Evolutionary conservation across 352 stramenopile genomes (phyloP).

Genomic region (Globisporangium spiculum): DNA sequence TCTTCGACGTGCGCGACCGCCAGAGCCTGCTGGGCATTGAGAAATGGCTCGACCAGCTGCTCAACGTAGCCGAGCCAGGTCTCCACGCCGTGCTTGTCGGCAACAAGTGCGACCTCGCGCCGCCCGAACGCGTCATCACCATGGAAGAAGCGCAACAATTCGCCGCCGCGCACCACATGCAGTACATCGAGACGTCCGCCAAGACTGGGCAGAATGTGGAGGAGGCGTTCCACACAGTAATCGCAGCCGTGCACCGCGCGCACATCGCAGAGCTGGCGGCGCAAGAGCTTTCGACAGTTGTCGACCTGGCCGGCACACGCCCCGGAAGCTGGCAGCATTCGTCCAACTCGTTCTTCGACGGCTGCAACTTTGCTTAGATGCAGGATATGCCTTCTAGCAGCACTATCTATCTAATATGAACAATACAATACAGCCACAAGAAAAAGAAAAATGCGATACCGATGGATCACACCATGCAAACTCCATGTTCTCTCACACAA

Average conservation of each 20-base stretch:
- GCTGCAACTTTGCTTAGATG: constrained; percentile 9
- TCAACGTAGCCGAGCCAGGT: constrained; percentile 68
- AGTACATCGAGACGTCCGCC: constrained; percentile 78
- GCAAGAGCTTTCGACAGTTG: constrained; percentile 23
- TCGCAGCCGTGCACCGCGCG: constrained; percentile 53
- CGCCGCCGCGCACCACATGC: constrained; percentile 64
- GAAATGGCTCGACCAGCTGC: constrained; percentile 69
- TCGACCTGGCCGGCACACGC: constrained; percentile 29
- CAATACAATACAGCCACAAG: neutral
- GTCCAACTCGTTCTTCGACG: constrained; percentile 29
- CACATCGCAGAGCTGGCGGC: constrained; percentile 31
- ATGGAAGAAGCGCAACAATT: constrained; percentile 66
- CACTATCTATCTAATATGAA: constrained; percentile 2
- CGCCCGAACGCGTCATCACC: constrained; percentile 40
- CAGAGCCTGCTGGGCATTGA: constrained; percentile 53
- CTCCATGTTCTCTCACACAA: neutral
- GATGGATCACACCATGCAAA: neutral
- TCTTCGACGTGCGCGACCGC: constrained; percentile 72
- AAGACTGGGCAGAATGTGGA: constrained; percentile 71
- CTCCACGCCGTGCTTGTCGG: constrained; percentile 66
- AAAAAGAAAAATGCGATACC: neutral
- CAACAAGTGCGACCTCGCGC: constrained; percentile 69
- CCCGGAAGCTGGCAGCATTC: neutral
- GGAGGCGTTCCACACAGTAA: constrained; percentile 53
- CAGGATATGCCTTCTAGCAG: neutral